Base-by-base conservation (phyloP, 2,329 filamentous ascomycete genomes). In the Fusarium tanahbumbuense region DNA sequence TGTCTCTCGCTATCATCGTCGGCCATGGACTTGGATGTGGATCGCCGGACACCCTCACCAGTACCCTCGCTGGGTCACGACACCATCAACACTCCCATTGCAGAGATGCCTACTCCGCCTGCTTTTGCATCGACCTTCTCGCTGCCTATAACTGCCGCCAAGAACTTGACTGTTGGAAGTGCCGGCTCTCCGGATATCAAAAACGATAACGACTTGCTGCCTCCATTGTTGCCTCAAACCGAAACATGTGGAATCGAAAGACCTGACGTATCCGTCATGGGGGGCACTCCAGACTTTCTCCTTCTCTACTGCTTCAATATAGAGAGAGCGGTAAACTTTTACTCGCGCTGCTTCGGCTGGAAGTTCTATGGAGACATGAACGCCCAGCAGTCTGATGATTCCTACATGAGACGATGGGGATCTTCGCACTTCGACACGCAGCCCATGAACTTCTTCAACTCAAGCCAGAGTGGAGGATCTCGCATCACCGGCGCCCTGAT, bases 401-500 rank as follows among this genome's bases (percentile, higher is more conserved):
- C 32, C 6, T 44, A 64, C n/a, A 73, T 65, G 62, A 67, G 64
- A 25, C 67, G 42, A 32, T 73, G 67, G 67, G 73, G 73, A 30
- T 72, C 69, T 8, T 75, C 73, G 9, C 70, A 65, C 30, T 74
- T 67, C 37, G 73, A 75, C 27, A 57, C 57, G 30, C 68, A 71
- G 16, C 54, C 67, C 46, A 75, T 75, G 73, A 73, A 71, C 55
- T 75, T 75, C 53, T 75, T 75, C 64, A 67, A 67, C 37, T 68
- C 68, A 20, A 68, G 48, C 48, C 59, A 57, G 15, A 42, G 50
- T 28, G 44, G 50, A 23, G 59, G 45, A 15, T 59, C 65, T 15
- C 52, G 60, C 28, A 71, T 70, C 32, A 68, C 67, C 13, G 73
- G 73, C 3, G 73, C 73, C 22, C 59, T 75, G 42, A 49, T 75